These are phyloP conservation scores for Astragalus membranaceus DNA, from an alignment of 306 rosid genomes.

Conservation along the genomic window DNA sequence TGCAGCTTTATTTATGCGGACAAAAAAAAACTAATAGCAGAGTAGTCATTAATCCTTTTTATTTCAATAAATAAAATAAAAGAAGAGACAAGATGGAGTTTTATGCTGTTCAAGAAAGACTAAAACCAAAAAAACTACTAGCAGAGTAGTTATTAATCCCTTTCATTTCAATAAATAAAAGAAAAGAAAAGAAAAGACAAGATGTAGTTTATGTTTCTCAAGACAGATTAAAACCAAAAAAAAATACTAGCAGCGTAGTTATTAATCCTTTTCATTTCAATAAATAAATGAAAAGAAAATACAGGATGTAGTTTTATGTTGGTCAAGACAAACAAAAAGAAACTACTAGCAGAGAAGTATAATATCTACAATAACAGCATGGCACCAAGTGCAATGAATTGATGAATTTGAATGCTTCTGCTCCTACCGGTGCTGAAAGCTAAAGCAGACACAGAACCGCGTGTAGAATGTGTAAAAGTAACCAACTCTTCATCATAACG, in stretches of 20 bases:
- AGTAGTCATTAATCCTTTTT: too few relatives aligned
- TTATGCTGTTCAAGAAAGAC: too few relatives aligned
- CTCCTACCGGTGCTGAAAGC: constrained; percentile 77
- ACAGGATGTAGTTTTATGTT: neutral
- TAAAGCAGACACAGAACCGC: constrained; percentile 91
- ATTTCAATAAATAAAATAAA: too few relatives aligned
- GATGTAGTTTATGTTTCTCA: too few relatives aligned
- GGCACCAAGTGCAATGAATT: neutral
- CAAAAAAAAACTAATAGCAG: too few relatives aligned
- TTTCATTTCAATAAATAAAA: too few relatives aligned
- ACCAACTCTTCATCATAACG: constrained; percentile 71
- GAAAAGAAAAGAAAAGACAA: too few relatives aligned
- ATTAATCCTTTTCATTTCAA: neutral
- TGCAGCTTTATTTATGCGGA: too few relatives aligned
- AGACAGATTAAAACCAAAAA: neutral
- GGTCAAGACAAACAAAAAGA: neutral
- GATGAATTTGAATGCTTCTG: neutral
- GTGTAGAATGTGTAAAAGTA: constrained; percentile 76
- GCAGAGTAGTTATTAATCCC: too few relatives aligned
- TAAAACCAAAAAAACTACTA: too few relatives aligned
- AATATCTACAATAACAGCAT: neutral
- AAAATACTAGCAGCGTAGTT: neutral
- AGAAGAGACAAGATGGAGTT: too few relatives aligned
- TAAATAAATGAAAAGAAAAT: neutral
- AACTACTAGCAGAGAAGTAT: neutral